Evolutionary conservation across 2,329 filamentous ascomycete species (phyloP).

Genomic region (Bimuria novae-zelandiae): DNA sequence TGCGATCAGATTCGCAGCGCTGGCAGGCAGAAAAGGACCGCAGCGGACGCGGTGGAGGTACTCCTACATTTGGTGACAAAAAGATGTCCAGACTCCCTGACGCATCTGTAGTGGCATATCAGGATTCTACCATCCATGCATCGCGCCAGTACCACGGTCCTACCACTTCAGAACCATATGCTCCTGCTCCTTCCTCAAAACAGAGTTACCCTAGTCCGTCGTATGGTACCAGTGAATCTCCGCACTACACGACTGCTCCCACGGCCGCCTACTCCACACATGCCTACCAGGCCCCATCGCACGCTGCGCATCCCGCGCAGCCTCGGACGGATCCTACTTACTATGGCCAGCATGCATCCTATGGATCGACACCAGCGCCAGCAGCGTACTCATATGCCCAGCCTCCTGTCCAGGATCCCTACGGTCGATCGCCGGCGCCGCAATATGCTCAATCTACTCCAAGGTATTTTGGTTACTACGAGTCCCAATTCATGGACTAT

Average conservation of each 20-base stretch:
- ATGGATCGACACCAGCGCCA: constrained; percentile 22
- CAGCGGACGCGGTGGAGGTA: constrained; percentile 43
- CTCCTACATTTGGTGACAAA: constrained; percentile 46
- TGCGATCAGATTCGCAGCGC: constrained; percentile 53
- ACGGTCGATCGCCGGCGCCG: constrained; percentile 24
- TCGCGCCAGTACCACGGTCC: constrained; percentile 50
- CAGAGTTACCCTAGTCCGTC: constrained; percentile 21
- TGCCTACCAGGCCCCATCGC: constrained; percentile 29
- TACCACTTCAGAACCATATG: constrained; percentile 28
- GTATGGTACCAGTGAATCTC: constrained; percentile 31
- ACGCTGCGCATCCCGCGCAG: constrained; percentile 37
- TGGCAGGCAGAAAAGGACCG: constrained; percentile 47
- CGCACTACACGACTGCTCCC: constrained; percentile 40
- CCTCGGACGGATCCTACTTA: constrained; percentile 30
- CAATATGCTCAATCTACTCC: constrained; percentile 31
- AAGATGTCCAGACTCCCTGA: constrained; percentile 53
- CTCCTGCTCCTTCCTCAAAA: constrained; percentile 28
- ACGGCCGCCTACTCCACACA: constrained; percentile 33
- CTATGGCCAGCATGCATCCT: constrained; percentile 31
- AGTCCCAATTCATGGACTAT: constrained; percentile 46
- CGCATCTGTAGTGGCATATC: constrained; percentile 50
- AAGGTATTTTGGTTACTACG: constrained; percentile 50
- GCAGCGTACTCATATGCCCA: constrained; percentile 35
- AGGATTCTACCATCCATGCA: constrained; percentile 50
- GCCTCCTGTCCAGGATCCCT: constrained; percentile 33